Evolutionary conservation across 2,329 filamentous ascomycete species (phyloP), one percentile per base, ranked within the genome.

Genomic region (Penicillium sp.): DNA sequence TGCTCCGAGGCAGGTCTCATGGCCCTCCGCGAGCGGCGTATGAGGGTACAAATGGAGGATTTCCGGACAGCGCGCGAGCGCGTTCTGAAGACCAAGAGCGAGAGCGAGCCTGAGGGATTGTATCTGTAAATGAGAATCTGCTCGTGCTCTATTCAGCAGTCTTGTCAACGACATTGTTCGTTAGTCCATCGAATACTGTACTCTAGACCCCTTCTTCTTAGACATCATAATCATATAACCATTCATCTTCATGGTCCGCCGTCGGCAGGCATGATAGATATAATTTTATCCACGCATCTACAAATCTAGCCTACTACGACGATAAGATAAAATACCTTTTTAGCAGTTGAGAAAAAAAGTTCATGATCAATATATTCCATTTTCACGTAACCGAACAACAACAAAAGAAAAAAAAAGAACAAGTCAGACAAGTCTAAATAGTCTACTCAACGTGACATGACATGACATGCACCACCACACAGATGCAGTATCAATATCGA

Each of bases 21-120:
- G 84, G 94, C 94, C 20, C 80, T 99, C 61, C 85, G 94, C 65
- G 94, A 99, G 79, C 84, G 94, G 62, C 87, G 94, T 70, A 99
- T 99, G 94, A 86, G 93, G 56, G 94, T 99, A 58, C 93, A 97
- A 76, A 99, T 99, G 94, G 90, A 92, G 7, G 94, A 99, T 76
- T 99, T 99, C 82, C 82, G 94, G 56, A 83, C 91, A 56, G 94
- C 94, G 23, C 84, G 93, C 66, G 94, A 99, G 78, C 87, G 91
- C 63, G 95, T 99, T 61, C 82, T 99, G 74, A 95, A 96, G 80
- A 99, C 95, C 50, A 99, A 99, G 87, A 94, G 89, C 69, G 94
- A 99, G 80, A 93, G 93, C 65, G 95, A 97, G 78, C 94, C 95
- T 0, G 94, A 99, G 79, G 94, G 94, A 65, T 78, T 99, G 83